Evolutionary conservation across 176 grass and related monocot species (phyloP).

Genomic region (Bonia amplexicaulis): DNA sequence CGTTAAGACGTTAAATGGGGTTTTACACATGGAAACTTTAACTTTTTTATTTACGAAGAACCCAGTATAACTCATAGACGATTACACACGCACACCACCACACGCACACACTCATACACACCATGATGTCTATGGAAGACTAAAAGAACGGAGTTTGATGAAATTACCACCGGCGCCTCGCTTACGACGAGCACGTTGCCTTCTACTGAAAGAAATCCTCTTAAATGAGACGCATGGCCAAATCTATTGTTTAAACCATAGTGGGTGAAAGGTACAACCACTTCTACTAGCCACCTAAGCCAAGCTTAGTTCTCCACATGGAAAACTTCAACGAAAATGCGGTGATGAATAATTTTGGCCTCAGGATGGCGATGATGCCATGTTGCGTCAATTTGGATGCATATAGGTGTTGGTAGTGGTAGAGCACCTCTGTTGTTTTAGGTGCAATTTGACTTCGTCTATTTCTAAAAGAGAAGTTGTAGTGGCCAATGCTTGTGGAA

Average conservation of each 20-base stretch:
- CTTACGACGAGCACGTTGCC: no score
- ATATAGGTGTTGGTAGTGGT: neutral
- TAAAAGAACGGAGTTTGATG: fast-evolving
- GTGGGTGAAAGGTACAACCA: no score
- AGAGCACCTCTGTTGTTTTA: neutral
- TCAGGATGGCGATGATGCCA: neutral
- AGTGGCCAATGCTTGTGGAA: neutral
- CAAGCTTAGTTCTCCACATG: no score
- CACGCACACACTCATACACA: no score
- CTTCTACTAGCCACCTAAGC: no score
- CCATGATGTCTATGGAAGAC: fast-evolving
- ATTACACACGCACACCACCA: no score
- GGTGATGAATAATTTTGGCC: neutral
- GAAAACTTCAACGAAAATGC: neutral
- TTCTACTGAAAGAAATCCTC: no score
- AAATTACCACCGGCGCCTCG: no score
- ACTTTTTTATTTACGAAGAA: no score
- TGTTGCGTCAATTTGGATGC: neutral
- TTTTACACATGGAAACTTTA: neutral
- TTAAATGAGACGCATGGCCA: no score
- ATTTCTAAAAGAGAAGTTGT: neutral
- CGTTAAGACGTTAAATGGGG: neutral
- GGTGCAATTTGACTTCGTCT: neutral
- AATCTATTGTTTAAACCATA: no score
- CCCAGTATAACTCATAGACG: no score